Evolutionary conservation across 2,329 filamentous ascomycete species (phyloP).

Genomic region (Hymenoscyphus infarciens): DNA sequence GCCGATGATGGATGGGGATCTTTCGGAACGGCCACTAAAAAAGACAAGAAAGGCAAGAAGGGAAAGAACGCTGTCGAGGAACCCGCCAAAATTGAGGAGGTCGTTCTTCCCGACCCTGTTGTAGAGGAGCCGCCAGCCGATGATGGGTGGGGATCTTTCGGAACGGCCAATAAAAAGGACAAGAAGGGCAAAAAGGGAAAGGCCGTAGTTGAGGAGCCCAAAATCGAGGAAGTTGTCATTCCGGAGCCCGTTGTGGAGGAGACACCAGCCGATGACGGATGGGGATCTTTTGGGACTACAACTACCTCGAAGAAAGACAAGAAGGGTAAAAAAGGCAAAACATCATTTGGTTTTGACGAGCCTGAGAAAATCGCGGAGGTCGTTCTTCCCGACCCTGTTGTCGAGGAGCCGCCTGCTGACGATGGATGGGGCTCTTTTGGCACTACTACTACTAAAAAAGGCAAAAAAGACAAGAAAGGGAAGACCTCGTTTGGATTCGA

Average conservation of each 20-base stretch:
- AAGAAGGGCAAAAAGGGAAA: constrained; percentile 45
- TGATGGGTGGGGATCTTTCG: constrained; percentile 18
- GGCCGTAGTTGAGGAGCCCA: constrained; percentile 32
- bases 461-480: constrained; percentile 45
- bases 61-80: constrained; percentile 5
- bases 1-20: constrained; percentile 18
- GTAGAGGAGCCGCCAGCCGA: constrained; percentile 33
- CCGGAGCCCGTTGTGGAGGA: constrained; percentile 32
- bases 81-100: constrained; percentile 7
- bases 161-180: background rate
- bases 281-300: constrained; percentile 13
- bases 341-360: constrained; percentile 5
- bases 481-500: constrained; percentile 22
- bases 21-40: constrained; percentile 7
- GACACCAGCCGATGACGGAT: constrained; percentile 30
- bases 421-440: constrained; percentile 18
- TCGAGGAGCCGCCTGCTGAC: constrained; percentile 32
- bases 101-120: constrained; percentile 23
- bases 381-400: constrained; percentile 23
- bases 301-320: constrained; percentile 25
- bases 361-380: constrained; percentile 7
- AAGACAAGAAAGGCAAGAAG: constrained; percentile 30
- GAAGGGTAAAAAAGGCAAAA: constrained; percentile 17
- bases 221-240: constrained; percentile 33
- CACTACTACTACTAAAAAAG: background rate